Base-by-base conservation (phyloP, 225 moss, liverwort and hornwort species). In the Sphagnum tenellum region DNA sequence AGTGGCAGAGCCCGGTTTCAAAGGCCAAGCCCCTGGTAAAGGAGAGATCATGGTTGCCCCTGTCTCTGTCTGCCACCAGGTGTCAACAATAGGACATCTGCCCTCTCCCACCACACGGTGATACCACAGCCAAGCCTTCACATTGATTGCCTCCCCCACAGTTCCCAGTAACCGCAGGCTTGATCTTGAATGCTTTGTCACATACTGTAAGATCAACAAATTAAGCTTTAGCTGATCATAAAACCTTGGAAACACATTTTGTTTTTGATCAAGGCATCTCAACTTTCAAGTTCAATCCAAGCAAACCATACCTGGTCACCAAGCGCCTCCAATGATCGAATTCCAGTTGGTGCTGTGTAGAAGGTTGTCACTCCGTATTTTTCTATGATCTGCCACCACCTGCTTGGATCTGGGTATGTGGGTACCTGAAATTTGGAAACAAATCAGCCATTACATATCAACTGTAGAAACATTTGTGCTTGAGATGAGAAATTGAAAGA, bases 41-140 rank as follows among this genome's bases (percentile, higher is more conserved):
- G 81, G 72, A 8, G 66, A 67, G 13, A 82, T 72, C 81, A 82
- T 82, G 59, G 48, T 70, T 7, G 70, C 81, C 48, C 81, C 81
- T 50, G 81, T 82, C 70, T 82, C 81, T 50, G 81, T 82, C 69
- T 82, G 81, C 81, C 81, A 82, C 75, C 77, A 82, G 6, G 81
- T 82, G 70, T 82, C 81, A 4, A 82, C 69, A 49, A 82, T 73
- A 3, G 81, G 81, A 66, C 81, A 82, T 6, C 78, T 65, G 55
- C 67, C 62, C n/a, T 82, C 67, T 1, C 81, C 81, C 10, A 75
- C 78, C 2, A 82, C 81, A 46, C 78, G 7, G 29, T 69, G 78
- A 69, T 67, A 82, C 81, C 81, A 82, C 10, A 51, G 66, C 81
- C 81, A 82, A 4, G 81, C 78, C 65, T 75, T 78, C 6, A 64